phyloP scores from a whole-genome alignment of 495 filamentous ascomycete genomes.

The Podospora conica region DNA sequence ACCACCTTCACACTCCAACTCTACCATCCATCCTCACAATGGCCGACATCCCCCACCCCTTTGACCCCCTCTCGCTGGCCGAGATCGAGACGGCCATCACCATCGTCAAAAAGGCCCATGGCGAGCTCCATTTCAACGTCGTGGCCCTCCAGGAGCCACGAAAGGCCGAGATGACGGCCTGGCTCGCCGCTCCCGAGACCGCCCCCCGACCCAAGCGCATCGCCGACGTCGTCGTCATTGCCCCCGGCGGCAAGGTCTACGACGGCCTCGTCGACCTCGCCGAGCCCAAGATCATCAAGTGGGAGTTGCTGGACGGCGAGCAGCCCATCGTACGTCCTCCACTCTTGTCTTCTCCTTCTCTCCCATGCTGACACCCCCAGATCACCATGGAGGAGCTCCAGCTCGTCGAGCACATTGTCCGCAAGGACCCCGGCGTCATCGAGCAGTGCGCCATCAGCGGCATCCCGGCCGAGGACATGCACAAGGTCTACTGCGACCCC shows the following conservation, averaged over 20 bases:
- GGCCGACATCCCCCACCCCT: conserved; percentile 54
- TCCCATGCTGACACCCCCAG: conserved; percentile 31
- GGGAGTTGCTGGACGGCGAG: conserved; percentile 71
- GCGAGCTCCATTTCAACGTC: conserved; percentile 75
- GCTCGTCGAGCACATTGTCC: conserved; percentile 72
- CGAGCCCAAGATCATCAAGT: conserved; percentile 63
- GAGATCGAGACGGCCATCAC: conserved; percentile 75
- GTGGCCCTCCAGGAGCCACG: conserved; percentile 82
- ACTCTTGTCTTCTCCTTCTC: background rate
- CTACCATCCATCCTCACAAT: conserved; percentile 16
- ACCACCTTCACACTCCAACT: background rate
- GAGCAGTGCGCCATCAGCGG: conserved; percentile 86
- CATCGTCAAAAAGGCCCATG: conserved; percentile 65
- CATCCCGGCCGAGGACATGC: conserved; percentile 80
- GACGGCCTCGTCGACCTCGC: conserved; percentile 78
- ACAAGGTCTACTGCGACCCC: conserved; percentile 83
- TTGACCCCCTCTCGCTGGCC: conserved; percentile 70
- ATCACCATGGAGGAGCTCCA: conserved; percentile 95
- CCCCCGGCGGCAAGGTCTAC: conserved; percentile 69
- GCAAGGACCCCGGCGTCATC: conserved; percentile 82
- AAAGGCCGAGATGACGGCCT: conserved; percentile 81
- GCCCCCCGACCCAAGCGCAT: conserved; percentile 61
- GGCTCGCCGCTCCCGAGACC: conserved; percentile 60
- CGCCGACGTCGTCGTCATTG: conserved; percentile 85
- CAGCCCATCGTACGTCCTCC: conserved; percentile 63